phyloP scores from a whole-genome alignment of 176 grass and related monocot species.

The Pontederia crassipes region DNA sequence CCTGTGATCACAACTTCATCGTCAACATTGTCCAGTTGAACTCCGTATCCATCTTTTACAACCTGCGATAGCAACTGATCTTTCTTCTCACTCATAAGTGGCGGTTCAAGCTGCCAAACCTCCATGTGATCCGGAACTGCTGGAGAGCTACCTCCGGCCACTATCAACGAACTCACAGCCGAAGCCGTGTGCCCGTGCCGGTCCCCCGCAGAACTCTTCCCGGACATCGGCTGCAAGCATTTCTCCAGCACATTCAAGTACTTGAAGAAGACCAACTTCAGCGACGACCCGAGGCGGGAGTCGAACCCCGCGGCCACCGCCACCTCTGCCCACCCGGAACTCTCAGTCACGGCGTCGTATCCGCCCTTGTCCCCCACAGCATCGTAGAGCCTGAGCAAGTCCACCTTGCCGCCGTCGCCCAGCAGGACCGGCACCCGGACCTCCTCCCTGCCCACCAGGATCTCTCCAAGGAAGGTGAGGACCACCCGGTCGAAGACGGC shows the following conservation, averaged over 20 bases:
- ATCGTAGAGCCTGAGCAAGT: constrained; percentile 38
- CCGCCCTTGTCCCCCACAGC: constrained; percentile 31
- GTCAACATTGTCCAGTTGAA: not conserved
- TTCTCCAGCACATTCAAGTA: constrained; percentile 41
- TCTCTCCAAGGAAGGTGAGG: constrained; percentile 13
- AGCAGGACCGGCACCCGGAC: constrained; percentile 1
- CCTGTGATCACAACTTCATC: not conserved
- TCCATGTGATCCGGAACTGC: not conserved
- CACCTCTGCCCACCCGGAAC: constrained; percentile 28
- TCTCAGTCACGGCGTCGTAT: constrained; percentile 15
- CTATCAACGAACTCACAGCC: no score
- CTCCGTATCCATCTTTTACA: not conserved
- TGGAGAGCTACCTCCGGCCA: not conserved
- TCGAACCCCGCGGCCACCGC: constrained; percentile 27
- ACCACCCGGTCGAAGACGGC: constrained; percentile 22
- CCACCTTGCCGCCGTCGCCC: constrained; percentile 16
- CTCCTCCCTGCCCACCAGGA: not conserved
- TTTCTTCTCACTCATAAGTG: constrained; percentile 3
- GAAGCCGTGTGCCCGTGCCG: not conserved
- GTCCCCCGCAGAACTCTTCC: not conserved
- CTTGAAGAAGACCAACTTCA: constrained; percentile 49
- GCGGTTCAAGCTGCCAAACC: not conserved
- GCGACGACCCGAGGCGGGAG: constrained; percentile 7
- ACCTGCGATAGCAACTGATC: constrained; percentile 18
- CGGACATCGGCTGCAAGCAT: constrained; percentile 30